These are phyloP conservation scores for Pythium folliculosum DNA, from an alignment of 352 stramenopile genomes.

Conservation along the genomic window DNA sequence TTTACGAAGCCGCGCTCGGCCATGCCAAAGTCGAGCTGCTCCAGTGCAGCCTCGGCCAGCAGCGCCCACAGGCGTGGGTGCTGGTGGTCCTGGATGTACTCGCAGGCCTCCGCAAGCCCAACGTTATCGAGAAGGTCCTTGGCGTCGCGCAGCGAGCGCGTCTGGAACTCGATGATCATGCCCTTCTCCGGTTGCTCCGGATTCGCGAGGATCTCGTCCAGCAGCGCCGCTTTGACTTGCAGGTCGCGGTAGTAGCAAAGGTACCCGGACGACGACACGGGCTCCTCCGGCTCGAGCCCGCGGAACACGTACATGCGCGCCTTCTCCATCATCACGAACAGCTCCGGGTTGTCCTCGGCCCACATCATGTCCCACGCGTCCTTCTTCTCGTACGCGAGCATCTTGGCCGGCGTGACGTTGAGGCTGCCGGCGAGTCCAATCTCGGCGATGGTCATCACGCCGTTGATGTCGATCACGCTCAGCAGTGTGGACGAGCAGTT, in stretches of 20 bases:
- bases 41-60: slow-evolving; percentile 86
- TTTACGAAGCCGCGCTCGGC: slow-evolving; percentile 93
- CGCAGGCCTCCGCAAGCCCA: slow-evolving; percentile 71
- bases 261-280: slow-evolving; percentile 88
- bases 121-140: slow-evolving; percentile 87
- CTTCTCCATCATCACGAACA: slow-evolving; percentile 94
- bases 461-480: slow-evolving; percentile 90
- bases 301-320: slow-evolving; percentile 91
- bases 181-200: slow-evolving; percentile 75
- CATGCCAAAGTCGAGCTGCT: slow-evolving; percentile 91
- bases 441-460: slow-evolving; percentile 88
- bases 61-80: slow-evolving; percentile 89
- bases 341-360: slow-evolving; percentile 90
- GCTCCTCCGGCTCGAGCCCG: slow-evolving; percentile 84
- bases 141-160: slow-evolving; percentile 81
- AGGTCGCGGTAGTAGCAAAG: slow-evolving; percentile 89
- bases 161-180: slow-evolving; percentile 90
- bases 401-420: slow-evolving; percentile 68
- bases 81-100: slow-evolving; percentile 85
- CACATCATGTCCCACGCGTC: slow-evolving; percentile 93
- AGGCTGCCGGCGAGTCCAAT: slow-evolving; percentile 57
- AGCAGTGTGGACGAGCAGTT: slow-evolving; percentile 91
- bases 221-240: slow-evolving; percentile 77
- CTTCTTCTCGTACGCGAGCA: slow-evolving; percentile 83
- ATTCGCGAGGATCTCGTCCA: slow-evolving; percentile 87